These are phyloP conservation scores for Pleurotus citrinopileatus DNA, from an alignment of 768 basidiomycete genomes.

Conservation along the genomic window DNA sequence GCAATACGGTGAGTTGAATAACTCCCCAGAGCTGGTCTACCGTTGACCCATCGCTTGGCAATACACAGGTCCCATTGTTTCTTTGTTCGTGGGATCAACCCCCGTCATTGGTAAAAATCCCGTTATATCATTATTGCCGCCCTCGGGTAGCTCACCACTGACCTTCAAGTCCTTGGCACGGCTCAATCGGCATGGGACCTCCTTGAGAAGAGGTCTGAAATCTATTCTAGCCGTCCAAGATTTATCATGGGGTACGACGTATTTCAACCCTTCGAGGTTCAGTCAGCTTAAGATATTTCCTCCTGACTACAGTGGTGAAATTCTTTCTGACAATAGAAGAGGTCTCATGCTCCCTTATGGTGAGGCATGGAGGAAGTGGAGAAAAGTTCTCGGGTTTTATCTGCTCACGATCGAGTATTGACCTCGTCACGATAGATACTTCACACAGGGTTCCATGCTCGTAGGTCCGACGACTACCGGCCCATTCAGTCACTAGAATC, in stretches of 20 bases:
- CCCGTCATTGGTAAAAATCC: conserved; percentile 34
- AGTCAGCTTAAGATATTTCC: not conserved
- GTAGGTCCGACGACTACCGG: conserved; percentile 39
- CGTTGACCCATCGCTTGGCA: conserved; percentile 2
- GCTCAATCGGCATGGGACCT: conserved; percentile 46
- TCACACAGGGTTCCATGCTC: conserved; percentile 39
- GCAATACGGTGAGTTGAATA: conserved; percentile 34
- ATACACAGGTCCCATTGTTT: conserved; percentile 34
- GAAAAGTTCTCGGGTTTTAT: conserved; percentile 29
- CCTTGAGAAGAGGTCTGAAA: conserved; percentile 43
- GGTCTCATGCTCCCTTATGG: conserved; percentile 43
- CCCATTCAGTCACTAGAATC: conserved; percentile 48
- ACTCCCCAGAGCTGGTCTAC: conserved; percentile 1
- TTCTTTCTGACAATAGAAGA: conserved; percentile 43
- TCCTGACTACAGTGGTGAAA: conserved; percentile 31
- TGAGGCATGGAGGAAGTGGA: conserved; percentile 45
- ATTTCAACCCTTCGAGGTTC: not conserved
- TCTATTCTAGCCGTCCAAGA: conserved; percentile 46
- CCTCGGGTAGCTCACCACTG: not conserved
- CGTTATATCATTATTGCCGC: too few relatives aligned
- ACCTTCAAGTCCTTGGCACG: conserved; percentile 35
- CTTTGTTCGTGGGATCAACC: conserved; percentile 38
- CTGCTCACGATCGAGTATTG: not conserved
- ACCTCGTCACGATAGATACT: conserved; percentile 30
- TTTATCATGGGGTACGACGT: conserved; percentile 38